Conservation (phyloP, 768 basidiomycete species). For the Auricularia sp. region DNA sequence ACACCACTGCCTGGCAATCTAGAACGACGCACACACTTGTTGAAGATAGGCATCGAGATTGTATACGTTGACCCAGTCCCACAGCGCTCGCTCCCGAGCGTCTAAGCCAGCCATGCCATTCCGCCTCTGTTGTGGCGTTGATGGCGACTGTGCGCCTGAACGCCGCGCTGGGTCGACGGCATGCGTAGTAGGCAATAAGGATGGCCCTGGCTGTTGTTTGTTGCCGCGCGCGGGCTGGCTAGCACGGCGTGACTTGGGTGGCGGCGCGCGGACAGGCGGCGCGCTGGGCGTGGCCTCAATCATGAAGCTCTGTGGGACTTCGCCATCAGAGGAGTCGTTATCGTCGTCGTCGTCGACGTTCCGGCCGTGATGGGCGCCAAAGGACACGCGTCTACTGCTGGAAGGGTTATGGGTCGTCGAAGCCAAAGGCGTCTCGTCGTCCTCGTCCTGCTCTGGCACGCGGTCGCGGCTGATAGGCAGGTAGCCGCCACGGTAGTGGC, state of each 20-base stretch:
- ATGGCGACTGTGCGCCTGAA: conserved; percentile 1
- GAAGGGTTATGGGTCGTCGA: conserved; percentile 51
- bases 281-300: conserved; percentile 50
- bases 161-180: not conserved
- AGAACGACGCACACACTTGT: conserved; percentile 41
- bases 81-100: conserved; percentile 82
- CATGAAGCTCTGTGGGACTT: conserved; percentile 80
- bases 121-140: not conserved
- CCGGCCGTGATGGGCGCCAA: conserved; percentile 55
- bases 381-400: conserved; percentile 40
- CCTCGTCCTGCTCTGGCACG: conserved; percentile 61
- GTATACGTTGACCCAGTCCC: conserved; percentile 99
- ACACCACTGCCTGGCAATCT: not conserved
- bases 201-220: not conserved
- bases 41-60: conserved; percentile 93
- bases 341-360: conserved; percentile 36
- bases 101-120: conserved; percentile 55
- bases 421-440: conserved; percentile 33
- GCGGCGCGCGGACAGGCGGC: conserved; percentile 2
- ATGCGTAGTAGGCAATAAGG: not conserved
- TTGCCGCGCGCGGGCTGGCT: not conserved
- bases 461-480: conserved; percentile 51
- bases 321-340: conserved; percentile 65
- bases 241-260: conserved; percentile 4
- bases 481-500: conserved; percentile 60